phyloP scores from a whole-genome alignment of 345 rosid species.

The Eucalyptus shirleyi region DNA sequence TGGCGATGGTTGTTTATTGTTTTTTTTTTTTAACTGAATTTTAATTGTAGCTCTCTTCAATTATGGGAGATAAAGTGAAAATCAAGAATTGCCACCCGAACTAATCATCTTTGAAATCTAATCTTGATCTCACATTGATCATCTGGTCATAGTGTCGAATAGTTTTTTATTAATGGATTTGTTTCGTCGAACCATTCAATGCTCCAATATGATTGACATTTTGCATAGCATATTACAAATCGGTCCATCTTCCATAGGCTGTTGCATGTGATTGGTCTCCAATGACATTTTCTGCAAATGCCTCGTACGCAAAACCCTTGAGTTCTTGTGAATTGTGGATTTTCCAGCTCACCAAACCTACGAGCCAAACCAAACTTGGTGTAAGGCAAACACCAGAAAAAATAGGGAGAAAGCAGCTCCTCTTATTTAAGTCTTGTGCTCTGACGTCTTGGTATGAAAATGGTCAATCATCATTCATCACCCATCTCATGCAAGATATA shows the following conservation, averaged over 20 bases:
- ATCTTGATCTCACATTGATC: rapidly evolving
- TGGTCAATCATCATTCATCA: too few relatives aligned
- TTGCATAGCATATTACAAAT: neutral
- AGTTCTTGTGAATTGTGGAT: neutral
- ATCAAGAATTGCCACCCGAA: rapidly evolving
- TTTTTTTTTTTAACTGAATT: neutral
- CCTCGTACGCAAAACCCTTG: neutral
- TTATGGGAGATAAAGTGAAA: neutral
- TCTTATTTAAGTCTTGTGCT: too few relatives aligned
- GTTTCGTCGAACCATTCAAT: neutral
- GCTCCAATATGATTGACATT: neutral
- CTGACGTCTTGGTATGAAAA: too few relatives aligned
- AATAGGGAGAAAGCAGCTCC: neutral
- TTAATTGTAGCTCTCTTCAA: neutral
- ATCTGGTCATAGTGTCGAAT: rapidly evolving
- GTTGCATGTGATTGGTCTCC: neutral
- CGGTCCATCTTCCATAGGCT: rapidly evolving
- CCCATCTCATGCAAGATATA: too few relatives aligned
- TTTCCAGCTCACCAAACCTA: neutral
- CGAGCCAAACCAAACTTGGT: neutral
- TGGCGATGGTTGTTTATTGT: neutral
- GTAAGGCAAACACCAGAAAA: neutral
- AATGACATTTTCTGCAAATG: rapidly evolving
- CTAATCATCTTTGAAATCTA: neutral
- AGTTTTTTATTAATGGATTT: neutral